Percentiles rank a stretch among this genome's conserved stretches.
phyloP scores from a whole-genome alignment of 2,329 filamentous ascomycete genomes.

The Pseudocercospora pini-densiflorae region DNA sequence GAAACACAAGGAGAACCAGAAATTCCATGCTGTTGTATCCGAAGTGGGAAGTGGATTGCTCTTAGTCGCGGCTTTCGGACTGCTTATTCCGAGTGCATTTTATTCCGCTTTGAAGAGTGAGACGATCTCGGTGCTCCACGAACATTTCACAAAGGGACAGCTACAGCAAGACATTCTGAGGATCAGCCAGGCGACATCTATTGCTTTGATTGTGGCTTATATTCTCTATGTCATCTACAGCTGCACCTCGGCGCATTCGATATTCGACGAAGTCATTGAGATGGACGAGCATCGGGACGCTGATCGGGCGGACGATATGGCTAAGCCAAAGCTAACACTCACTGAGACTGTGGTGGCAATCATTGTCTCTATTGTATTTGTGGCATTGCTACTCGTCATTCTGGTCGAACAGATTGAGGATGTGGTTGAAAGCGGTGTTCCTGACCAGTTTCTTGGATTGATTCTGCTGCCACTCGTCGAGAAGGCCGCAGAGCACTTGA shows the following conservation, averaged over 20 bases:
- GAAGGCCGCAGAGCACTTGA: conserved; percentile 83
- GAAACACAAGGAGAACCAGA: conserved; percentile 62
- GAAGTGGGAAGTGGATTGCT: conserved; percentile 79
- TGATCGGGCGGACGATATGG: conserved; percentile 63
- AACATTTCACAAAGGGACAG: conserved; percentile 46
- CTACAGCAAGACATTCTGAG: conserved; percentile 57
- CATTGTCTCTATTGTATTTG: conserved; percentile 66
- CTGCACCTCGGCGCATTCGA: conserved; percentile 72
- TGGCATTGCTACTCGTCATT: conserved; percentile 73
- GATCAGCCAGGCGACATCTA: conserved; percentile 71
- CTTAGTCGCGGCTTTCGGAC: conserved; percentile 68
- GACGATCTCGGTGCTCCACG: conserved; percentile 35
- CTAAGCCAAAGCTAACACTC: conserved; percentile 72
- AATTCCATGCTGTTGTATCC: conserved; percentile 74
- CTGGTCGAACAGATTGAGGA: conserved; percentile 75
- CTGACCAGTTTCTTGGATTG: conserved; percentile 67
- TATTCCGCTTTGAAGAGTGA: conserved; percentile 47
- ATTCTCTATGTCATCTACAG: conserved; percentile 68
- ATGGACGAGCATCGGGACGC: conserved; percentile 69
- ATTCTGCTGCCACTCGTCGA: conserved; percentile 82
- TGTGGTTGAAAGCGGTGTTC: conserved; percentile 54
- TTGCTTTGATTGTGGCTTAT: conserved; percentile 74
- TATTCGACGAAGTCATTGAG: conserved; percentile 72
- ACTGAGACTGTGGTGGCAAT: conserved; percentile 73
- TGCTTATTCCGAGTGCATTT: conserved; percentile 57